Conservation (phyloP, 768 basidiomycete genomes). For the Termitomyces titanicus region DNA sequence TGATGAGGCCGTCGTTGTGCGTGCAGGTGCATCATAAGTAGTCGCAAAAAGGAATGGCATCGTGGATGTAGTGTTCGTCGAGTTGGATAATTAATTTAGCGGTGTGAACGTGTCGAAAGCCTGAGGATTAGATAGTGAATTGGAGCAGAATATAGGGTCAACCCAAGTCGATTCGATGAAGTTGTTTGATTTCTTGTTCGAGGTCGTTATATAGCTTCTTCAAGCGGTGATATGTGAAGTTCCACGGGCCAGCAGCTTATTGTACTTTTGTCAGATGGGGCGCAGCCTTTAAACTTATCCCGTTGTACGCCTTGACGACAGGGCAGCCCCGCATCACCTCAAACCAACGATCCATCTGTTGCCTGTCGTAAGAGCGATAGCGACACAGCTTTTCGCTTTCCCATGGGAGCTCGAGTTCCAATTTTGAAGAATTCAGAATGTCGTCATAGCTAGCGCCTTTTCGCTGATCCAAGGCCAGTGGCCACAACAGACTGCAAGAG, state of each 20-base stretch:
- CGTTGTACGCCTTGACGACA: background rate
- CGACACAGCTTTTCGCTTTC: background rate
- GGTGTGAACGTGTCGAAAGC: background rate
- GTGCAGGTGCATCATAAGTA: slow-evolving; percentile 2
- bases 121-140: background rate
- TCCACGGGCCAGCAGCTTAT: slow-evolving; percentile 9
- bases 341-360: background rate
- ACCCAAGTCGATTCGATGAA: background rate
- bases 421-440: background rate
- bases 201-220: slow-evolving; percentile 6
- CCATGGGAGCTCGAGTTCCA: background rate
- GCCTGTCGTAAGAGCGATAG: background rate
- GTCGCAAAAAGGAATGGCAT: slow-evolving; percentile 6
- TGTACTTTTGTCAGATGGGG: background rate
- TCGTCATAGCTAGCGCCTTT: background rate
- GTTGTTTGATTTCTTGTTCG: background rate
- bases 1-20: background rate
- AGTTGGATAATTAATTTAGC: background rate
- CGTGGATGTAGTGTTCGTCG: background rate
- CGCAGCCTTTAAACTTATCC: background rate
- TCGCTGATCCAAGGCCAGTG: background rate
- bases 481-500: background rate
- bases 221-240: background rate
- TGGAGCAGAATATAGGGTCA: background rate
- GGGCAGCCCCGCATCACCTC: background rate